A percentile compares a stretch with the other conserved stretches of the same genome.
These are phyloP conservation scores for Penicillium sp. DNA, from an alignment of 2,329 filamentous ascomycete genomes.

Conservation along the genomic window DNA sequence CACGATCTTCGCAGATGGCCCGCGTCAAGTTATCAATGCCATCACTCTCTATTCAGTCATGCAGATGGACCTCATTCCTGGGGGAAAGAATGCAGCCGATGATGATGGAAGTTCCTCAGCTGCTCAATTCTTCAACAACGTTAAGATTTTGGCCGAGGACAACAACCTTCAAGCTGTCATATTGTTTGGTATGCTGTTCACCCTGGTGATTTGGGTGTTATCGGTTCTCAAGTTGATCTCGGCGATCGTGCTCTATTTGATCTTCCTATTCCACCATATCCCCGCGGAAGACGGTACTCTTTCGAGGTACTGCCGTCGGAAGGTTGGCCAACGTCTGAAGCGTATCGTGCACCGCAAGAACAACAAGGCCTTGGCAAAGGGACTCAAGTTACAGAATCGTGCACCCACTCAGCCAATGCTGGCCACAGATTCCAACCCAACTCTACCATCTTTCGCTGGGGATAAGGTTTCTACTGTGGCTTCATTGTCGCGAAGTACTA, in stretches of 20 bases:
- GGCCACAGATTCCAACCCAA: slow-evolving; percentile 44
- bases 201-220: slow-evolving; percentile 83
- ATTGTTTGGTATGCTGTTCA: slow-evolving; percentile 88
- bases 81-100: slow-evolving; percentile 49
- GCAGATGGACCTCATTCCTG: slow-evolving; percentile 67
- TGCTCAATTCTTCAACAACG: slow-evolving; percentile 77
- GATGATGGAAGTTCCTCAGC: slow-evolving; percentile 61
- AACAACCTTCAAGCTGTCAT: slow-evolving; percentile 79
- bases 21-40: slow-evolving; percentile 85
- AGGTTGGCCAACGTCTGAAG: slow-evolving; percentile 81
- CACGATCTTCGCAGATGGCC: slow-evolving; percentile 84
- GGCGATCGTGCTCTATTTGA: slow-evolving; percentile 73
- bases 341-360: slow-evolving; percentile 83
- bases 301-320: slow-evolving; percentile 81
- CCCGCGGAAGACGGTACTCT: slow-evolving; percentile 76
- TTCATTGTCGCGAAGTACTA: slow-evolving; percentile 43
- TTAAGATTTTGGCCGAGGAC: slow-evolving; percentile 67
- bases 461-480: slow-evolving; percentile 35
- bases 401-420: slow-evolving; percentile 44
- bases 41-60: slow-evolving; percentile 85
- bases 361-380: slow-evolving; percentile 80
- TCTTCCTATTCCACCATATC: slow-evolving; percentile 92
- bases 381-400: slow-evolving; percentile 58
- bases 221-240: slow-evolving; percentile 70
- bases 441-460: slow-evolving; percentile 60